Evolutionary conservation across 768 basidiomycete genomes (phyloP).

Genomic region (Boletus subparvulus): DNA sequence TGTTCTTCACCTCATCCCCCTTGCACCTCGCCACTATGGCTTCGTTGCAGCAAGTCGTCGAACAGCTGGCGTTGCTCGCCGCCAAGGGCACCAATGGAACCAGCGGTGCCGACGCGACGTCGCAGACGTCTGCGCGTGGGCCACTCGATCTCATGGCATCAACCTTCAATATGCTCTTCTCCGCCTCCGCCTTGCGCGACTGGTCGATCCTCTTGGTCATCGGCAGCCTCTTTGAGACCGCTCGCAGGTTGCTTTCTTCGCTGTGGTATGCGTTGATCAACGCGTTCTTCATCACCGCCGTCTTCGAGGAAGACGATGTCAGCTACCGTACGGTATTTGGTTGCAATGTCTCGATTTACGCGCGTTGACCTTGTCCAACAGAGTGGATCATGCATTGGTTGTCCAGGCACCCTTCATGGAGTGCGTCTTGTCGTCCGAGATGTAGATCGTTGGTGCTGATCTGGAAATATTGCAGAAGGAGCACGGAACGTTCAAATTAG

Average conservation of each 20-base stretch:
- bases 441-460: not conserved
- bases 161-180: constrained; percentile 46
- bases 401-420: constrained; percentile 59
- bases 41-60: constrained; percentile 30
- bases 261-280: constrained; percentile 46
- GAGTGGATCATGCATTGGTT: constrained; percentile 76
- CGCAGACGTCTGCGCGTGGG: constrained; percentile 8
- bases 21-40: constrained; percentile 14
- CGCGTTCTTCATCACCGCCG: constrained; percentile 62
- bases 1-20: not conserved
- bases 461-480: constrained; percentile 18
- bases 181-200: constrained; percentile 55
- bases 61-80: constrained; percentile 29
- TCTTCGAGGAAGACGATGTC: constrained; percentile 57
- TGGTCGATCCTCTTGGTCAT: constrained; percentile 64
- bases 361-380: constrained; percentile 24
- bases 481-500: constrained; percentile 54
- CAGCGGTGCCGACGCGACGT: constrained; percentile 15
- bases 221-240: constrained; percentile 60
- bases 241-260: constrained; percentile 45
- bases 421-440: constrained; percentile 31
- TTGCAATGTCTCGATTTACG: not conserved
- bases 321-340: constrained; percentile 47
- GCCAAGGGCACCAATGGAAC: constrained; percentile 13
- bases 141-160: constrained; percentile 34